Evolutionary conservation across 2,329 filamentous ascomycete species (phyloP), one percentile per base, ranked within the genome.

Genomic region (Trichoderma brevicompactum): DNA sequence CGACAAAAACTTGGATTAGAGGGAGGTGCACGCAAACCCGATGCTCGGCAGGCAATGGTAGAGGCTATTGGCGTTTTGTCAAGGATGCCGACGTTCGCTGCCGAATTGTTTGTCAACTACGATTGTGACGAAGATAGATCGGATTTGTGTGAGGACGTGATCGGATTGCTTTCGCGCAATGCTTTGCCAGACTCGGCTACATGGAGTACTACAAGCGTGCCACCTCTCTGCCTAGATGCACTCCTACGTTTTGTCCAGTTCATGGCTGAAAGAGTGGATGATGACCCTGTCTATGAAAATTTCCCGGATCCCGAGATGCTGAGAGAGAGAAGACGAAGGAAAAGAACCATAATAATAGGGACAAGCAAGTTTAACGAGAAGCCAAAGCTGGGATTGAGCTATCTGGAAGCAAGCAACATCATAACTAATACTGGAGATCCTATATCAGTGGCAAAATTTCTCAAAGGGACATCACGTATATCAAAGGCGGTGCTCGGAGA

Each of bases 131-230:
- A 92, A 60, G 92, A 99, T 74, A 87, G 94, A 56, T 89, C 89
- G 59, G 95, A 99, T 79, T 80, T 99, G 5, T 99, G 95, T 73
- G 92, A 97, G 79, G 96, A 99, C 74, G 91, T 98, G 85, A 88
- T 99, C 67, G 94, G 95, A 0, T 84, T 99, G 40, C 81, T 99
- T 15, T 94, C 95, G 19, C 87, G 95, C 66, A 99, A 97, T 75
- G 95, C 95, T 2, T 91, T 99, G 69, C 96, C 95, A 0, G 95
- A 99, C 76, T 97, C 95, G 8, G 95, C 94, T 6, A 97, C 94
- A 6, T 99, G 95, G 95, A 99, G 96, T 76, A 99, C 95, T 10
- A 97, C 94, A 5, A 99, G 96, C 74, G 96, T 99, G 1, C 95
- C 95, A 15, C 95, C 95, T 0, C 81, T 99, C 2, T 99, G 95